Evolutionary conservation across 129 eudicot genomes (phyloP), one percentile per base, ranked within the genome.

Genomic region (Solidago caesia): DNA sequence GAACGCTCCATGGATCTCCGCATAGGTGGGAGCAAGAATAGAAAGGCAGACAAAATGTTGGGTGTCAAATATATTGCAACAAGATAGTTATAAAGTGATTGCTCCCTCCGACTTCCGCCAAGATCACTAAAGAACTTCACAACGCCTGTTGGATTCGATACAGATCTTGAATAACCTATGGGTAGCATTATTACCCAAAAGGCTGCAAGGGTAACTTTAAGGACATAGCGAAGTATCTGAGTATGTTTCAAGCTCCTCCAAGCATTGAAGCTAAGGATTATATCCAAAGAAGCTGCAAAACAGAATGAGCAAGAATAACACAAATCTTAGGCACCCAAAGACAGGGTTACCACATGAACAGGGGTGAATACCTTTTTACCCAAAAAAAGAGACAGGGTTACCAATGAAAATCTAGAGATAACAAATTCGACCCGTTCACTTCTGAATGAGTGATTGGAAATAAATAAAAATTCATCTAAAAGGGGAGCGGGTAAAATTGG

Each of bases 141-240:
- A 68, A 95, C 60, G 68, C 99, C 99, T n/a, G 86, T 84, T 79
- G 97, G 99, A 73, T 89, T 85, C 56, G 47, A 72, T 79, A 85
- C 85, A 42, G 92, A 85, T 81, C 88, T 87, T 12, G 96, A 83
- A 82, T 91, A 95, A 51, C 90, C 85, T 64, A 95, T 82, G 65
- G 99, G 96, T 87, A 95, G 75, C 43, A 91, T 84, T 47, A 95
- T 87, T 67, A 92, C 89, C 99, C 99, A 95, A 84, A 91, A 84
- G 51, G 90, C 84, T 5, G 99, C 96, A 86, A 91, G 76, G 14
- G 60, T 61, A 64, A 91, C 72, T 72, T 95, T 95, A 78, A 95
- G 74, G 68, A 95, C 78, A 80, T 91, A 95, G 2, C 99, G 96
- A 76, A 95, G 81, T 68, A 91, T 89, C 81, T 95, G 99, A 46